These are phyloP conservation scores for Hansenula lynferdii DNA, from an alignment of 1,139 yeast species.

Conservation along the genomic window DNA sequence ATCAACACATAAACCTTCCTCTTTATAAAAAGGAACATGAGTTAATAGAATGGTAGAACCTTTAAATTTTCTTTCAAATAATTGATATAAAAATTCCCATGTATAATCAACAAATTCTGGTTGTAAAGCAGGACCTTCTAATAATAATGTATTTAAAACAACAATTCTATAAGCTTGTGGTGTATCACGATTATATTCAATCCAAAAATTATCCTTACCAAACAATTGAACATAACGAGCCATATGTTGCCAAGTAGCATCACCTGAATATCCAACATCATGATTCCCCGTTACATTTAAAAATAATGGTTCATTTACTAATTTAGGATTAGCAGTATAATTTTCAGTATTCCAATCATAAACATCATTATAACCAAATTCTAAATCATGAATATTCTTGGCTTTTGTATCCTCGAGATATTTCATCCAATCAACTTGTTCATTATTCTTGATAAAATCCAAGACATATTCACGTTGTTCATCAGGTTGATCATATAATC, in stretches of 20 bases:
- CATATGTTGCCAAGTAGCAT: slow-evolving; percentile 89
- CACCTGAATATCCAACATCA: slow-evolving; percentile 94
- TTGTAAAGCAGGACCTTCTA: slow-evolving; percentile 90
- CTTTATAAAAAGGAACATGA: slow-evolving; percentile 86
- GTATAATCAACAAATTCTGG: slow-evolving; percentile 62
- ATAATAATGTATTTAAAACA: slow-evolving; percentile 72
- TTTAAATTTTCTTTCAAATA: slow-evolving; percentile 47
- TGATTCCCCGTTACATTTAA: slow-evolving; percentile 91
- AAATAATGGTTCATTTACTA: slow-evolving; percentile 47
- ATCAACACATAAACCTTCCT: slow-evolving; percentile 77
- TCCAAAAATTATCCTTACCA: slow-evolving; percentile 82
- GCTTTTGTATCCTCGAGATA: slow-evolving; percentile 37
- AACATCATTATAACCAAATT: slow-evolving; percentile 53
- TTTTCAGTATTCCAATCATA: slow-evolving; percentile 56
- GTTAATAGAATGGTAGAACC: slow-evolving; percentile 84
- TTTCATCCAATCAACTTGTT: slow-evolving; percentile 49
- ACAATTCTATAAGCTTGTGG: slow-evolving; percentile 79
- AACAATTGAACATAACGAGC: slow-evolving; percentile 67
- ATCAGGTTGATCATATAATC: slow-evolving; percentile 52
- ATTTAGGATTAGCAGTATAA: slow-evolving; percentile 24
- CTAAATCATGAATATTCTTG: slow-evolving; percentile 38
- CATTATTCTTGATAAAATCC: slow-evolving; percentile 41
- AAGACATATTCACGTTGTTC: slow-evolving; percentile 45
- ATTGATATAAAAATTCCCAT: slow-evolving; percentile 63
- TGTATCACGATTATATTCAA: slow-evolving; percentile 58